Conservation (phyloP, 768 basidiomycete genomes). For the Suillus sp. region DNA sequence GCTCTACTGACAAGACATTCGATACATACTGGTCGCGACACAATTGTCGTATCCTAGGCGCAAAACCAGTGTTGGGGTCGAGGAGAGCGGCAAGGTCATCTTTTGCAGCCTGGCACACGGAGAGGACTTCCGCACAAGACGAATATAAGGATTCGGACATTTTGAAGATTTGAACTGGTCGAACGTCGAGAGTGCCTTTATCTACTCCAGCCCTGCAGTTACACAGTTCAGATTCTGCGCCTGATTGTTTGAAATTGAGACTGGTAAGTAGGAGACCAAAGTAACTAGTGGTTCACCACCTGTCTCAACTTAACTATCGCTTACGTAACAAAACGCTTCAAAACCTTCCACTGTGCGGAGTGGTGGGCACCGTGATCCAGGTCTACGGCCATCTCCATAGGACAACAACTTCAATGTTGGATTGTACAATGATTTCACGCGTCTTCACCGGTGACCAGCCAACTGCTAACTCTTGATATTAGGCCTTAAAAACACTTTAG, state of each 20-base stretch:
- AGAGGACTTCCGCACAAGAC: constrained; percentile 69
- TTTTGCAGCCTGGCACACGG: constrained; percentile 54
- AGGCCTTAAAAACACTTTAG: too few species aligned
- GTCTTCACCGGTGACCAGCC: too few species aligned
- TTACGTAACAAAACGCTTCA: too few species aligned
- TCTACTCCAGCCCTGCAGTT: not conserved
- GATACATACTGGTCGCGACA: constrained; percentile 59
- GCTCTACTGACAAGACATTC: not conserved
- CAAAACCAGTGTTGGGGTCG: constrained; percentile 68
- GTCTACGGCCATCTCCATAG: too few species aligned
- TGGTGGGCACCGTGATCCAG: too few species aligned
- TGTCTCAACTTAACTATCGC: too few species aligned
- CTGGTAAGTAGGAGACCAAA: not conserved
- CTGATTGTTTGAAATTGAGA: not conserved
- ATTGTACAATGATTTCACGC: too few species aligned
- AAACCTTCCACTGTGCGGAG: too few species aligned
- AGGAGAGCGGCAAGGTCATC: constrained; percentile 62
- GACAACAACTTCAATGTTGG: too few species aligned
- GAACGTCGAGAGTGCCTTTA: not conserved
- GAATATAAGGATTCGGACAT: constrained; percentile 50
- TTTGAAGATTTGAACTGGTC: not conserved
- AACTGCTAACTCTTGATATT: too few species aligned
- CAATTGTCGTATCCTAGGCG: constrained; percentile 57
- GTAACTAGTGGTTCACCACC: too few species aligned
- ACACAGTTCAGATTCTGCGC: not conserved